Conservation (phyloP, 2,329 filamentous ascomycete species). For the Colletotrichum magnum region DNA sequence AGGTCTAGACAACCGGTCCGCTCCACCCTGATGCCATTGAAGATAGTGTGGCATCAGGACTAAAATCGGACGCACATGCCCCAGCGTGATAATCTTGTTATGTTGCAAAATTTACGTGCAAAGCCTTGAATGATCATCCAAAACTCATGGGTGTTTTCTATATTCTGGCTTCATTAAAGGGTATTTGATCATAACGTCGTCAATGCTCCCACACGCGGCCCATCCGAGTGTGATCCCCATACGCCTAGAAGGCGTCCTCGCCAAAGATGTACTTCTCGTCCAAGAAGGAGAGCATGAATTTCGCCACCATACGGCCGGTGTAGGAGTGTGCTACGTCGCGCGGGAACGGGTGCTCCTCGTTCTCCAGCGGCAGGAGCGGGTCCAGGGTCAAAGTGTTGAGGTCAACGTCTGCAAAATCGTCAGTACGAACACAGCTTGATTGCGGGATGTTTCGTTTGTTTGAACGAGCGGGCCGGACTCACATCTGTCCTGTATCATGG, state of each 20-base stretch:
- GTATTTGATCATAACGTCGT: conserved; percentile 20
- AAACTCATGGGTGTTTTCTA: not conserved
- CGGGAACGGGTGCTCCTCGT: conserved; percentile 61
- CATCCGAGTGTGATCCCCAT: not conserved
- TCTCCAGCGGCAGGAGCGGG: conserved; percentile 57
- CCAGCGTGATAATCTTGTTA: not conserved
- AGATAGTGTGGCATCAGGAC: conserved; percentile 70
- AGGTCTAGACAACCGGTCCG: conserved; percentile 78
- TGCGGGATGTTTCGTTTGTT: not conserved
- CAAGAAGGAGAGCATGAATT: conserved; percentile 69
- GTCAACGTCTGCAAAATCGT: conserved; percentile 51
- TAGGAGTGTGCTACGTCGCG: conserved; percentile 65
- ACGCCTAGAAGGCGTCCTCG: not conserved
- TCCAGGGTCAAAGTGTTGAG: conserved; percentile 62
- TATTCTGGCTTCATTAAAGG: not conserved
- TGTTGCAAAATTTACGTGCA: not conserved
- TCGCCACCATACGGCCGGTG: conserved; percentile 65
- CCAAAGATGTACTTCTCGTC: conserved; percentile 65
- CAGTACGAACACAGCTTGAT: not conserved
- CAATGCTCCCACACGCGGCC: not conserved
- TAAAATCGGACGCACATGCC: conserved; percentile 73
- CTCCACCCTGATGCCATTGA: conserved; percentile 76
- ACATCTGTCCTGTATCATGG: conserved; percentile 62
- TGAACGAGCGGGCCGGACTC: conserved; percentile 47
- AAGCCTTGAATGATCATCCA: not conserved